Percentiles rank a stretch among this genome's conserved stretches.
Evolutionary conservation across 2,329 filamentous ascomycete species (phyloP).

Genomic region (Pyrenochaeta sp.): DNA sequence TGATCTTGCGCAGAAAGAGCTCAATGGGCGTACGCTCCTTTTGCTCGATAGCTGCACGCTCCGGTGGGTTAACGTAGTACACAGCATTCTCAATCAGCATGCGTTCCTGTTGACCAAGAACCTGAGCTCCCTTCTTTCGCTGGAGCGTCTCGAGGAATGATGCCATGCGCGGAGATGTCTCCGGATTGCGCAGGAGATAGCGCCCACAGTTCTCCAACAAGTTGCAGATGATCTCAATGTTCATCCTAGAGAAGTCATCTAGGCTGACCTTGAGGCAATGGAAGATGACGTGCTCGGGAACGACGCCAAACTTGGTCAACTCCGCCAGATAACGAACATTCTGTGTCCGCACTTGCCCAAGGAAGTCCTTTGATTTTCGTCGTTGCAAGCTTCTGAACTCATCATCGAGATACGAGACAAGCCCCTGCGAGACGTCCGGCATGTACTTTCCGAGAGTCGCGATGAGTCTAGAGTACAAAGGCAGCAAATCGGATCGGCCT

Average conservation of each 20-base stretch:
- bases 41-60: slow-evolving; percentile 91
- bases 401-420: slow-evolving; percentile 92
- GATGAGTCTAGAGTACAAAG: slow-evolving; percentile 89
- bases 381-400: slow-evolving; percentile 97
- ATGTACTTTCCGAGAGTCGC: slow-evolving; percentile 94
- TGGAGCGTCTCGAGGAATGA: slow-evolving; percentile 95
- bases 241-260: slow-evolving; percentile 98
- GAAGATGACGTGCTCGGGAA: slow-evolving; percentile 98
- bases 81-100: slow-evolving; percentile 99
- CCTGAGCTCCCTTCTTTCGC: slow-evolving; percentile 94
- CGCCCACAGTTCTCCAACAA: slow-evolving; percentile 95
- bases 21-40: slow-evolving; percentile 96
- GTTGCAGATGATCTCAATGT: slow-evolving; percentile 98
- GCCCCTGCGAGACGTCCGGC: slow-evolving; percentile 88
- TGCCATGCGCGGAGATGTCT: slow-evolving; percentile 90
- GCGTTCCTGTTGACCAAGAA: slow-evolving; percentile 92
- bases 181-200: slow-evolving; percentile 89
- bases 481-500: slow-evolving; percentile 87
- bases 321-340: slow-evolving; percentile 99
- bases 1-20: slow-evolving; percentile 87
- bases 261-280: slow-evolving; percentile 97
- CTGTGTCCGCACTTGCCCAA: slow-evolving; percentile 89
- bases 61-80: slow-evolving; percentile 96
- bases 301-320: slow-evolving; percentile 96
- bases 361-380: slow-evolving; percentile 96